A percentile compares a stretch with the other conserved stretches of the same genome.
Evolutionary conservation across 106 monocot species (phyloP).

Genomic region (Platanthera zijinensis): DNA sequence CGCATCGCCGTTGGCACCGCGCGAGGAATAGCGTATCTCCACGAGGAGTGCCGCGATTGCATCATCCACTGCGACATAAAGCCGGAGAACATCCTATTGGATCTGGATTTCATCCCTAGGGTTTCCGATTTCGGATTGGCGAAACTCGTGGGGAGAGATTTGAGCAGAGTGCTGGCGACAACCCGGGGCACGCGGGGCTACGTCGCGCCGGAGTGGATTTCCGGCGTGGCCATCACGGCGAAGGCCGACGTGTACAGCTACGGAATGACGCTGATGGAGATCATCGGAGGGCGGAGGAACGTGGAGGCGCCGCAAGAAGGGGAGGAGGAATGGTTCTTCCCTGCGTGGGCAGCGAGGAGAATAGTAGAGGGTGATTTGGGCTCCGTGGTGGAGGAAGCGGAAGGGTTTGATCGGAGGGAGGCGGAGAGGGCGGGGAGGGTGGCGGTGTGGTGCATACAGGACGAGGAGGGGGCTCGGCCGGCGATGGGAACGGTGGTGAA

Average conservation of each 20-base stretch:
- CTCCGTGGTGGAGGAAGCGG: slow-evolving; percentile 26
- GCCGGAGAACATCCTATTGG: slow-evolving; percentile 62
- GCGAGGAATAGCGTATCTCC: slow-evolving; percentile 42
- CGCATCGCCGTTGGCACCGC: slow-evolving; percentile 39
- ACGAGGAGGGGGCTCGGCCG: slow-evolving; percentile 40
- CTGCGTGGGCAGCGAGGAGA: slow-evolving; percentile 43
- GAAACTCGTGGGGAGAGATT: slow-evolving; percentile 46
- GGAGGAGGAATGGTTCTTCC: slow-evolving; percentile 33
- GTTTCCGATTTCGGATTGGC: slow-evolving; percentile 60
- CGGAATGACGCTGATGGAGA: slow-evolving; percentile 60
- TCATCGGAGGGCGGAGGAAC: slow-evolving; percentile 43
- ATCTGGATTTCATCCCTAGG: slow-evolving; percentile 22
- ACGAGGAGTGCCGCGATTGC: slow-evolving; percentile 53
- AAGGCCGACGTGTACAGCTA: slow-evolving; percentile 71
- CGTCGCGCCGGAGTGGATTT: slow-evolving; percentile 69
- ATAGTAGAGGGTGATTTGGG: slow-evolving; percentile 30
- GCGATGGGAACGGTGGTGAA: slow-evolving; percentile 47
- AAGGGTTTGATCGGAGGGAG: slow-evolving; percentile 15
- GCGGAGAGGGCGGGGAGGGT: slow-evolving; percentile 30
- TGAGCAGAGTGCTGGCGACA: slow-evolving; percentile 37
- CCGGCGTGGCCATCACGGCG: slow-evolving; percentile 39
- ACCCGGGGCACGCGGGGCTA: slow-evolving; percentile 59
- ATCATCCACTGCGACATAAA: slow-evolving; percentile 67
- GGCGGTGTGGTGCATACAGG: slow-evolving; percentile 70
- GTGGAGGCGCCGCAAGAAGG: slow-evolving; percentile 11